Base-by-base conservation (phyloP, 116 monocot genomes). In the Cymodocea nodosa region DNA sequence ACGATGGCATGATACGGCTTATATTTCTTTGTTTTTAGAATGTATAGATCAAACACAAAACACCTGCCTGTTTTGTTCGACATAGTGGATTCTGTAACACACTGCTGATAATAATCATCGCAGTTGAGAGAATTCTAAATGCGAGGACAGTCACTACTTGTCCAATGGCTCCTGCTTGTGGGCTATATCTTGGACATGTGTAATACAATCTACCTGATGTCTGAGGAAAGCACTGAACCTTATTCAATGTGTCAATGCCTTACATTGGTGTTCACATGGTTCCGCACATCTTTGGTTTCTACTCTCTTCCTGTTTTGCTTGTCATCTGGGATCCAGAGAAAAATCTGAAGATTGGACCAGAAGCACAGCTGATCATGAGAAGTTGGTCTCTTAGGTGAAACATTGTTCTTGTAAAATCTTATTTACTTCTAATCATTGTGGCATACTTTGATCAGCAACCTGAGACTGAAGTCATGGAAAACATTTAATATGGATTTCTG, bases 151-250 rank as follows among this genome's bases (percentile, higher is more conserved):
- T 90, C 17, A 74, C 83, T 78, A 85, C 85, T 70, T 74, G 85
- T 62, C 85, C 85, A 35, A 95, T 90, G 95, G 95, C 90, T 78
- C 95, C 95, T 71, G 83, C 87, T 59, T 95, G 83, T 68, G 95
- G 95, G 49, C 85, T 95, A 11, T 95, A 90, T 65, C 83, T 95
- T 62, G 85, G 79, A 5, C 75, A 78, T 59, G 87, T 95, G 51
- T 85, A 85, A 68, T 87, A 95, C 69, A 77, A 84, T 53, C 50
- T 84, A 66, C 74, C 71, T 62, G 12, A 20, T 6, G 15, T 20
- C 17, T 67, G 52, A 67, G 35, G 35, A 67, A 54, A 18, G 16
- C 51, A 54, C 30, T 35, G 53, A 51, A 52, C 13, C 48, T 18
- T 44, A 39, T 48, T 64, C 8, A 23, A 6, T 23, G 8, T 7